phyloP scores from a whole-genome alignment of 2,329 filamentous ascomycete species.

The Cryphonectria carpinicola region DNA sequence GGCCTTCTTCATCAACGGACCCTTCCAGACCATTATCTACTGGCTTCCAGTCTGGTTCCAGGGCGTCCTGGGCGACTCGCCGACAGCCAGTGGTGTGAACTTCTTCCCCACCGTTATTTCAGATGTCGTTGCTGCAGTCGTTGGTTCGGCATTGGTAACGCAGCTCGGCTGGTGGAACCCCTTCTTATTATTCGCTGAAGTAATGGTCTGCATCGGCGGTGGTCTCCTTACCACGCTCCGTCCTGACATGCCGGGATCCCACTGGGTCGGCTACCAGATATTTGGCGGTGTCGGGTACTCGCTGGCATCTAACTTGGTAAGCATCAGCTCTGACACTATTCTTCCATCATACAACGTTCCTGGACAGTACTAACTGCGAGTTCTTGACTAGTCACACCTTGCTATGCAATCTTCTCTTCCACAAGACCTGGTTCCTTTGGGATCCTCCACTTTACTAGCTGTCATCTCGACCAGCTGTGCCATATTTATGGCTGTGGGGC shows the following conservation, averaged over 20 bases:
- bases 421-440: too few relatives aligned
- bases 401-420: too few relatives aligned
- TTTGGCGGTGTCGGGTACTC: conserved; percentile 29
- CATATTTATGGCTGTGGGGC: too few relatives aligned
- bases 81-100: conserved; percentile 32
- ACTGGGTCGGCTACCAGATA: conserved; percentile 42
- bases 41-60: conserved; percentile 51
- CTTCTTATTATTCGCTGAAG: conserved; percentile 33
- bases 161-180: conserved; percentile 31
- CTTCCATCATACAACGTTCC: too few relatives aligned
- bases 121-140: conserved; percentile 30
- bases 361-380: too few relatives aligned
- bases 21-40: conserved; percentile 48
- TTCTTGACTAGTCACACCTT: too few relatives aligned
- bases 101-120: conserved; percentile 34
- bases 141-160: conserved; percentile 28
- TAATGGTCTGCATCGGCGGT: conserved; percentile 41
- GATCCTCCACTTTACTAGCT: too few relatives aligned
- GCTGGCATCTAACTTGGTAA: not conserved
- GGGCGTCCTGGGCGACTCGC: conserved; percentile 37
- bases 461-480: too few relatives aligned
- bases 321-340: not conserved
- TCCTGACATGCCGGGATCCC: conserved; percentile 37
- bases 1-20: conserved; percentile 45
- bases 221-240: conserved; percentile 43